These are phyloP conservation scores for Sclerotiophoma versabilis DNA, from an alignment of 2,329 filamentous ascomycete species.

Conservation along the genomic window DNA sequence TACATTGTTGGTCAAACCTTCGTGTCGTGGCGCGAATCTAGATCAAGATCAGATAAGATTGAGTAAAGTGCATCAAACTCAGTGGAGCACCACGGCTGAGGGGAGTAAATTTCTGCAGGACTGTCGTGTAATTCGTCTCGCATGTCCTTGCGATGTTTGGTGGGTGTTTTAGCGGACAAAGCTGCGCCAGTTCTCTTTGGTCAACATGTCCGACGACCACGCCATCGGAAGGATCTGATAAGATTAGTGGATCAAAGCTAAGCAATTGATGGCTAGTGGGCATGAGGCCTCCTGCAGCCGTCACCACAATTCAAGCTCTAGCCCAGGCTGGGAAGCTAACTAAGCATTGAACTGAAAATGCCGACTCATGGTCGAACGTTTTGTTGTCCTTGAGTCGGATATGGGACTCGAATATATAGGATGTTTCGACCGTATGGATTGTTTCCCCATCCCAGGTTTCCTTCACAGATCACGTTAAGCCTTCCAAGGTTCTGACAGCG, in stretches of 20 bases:
- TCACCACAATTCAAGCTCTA: slow-evolving; percentile 22
- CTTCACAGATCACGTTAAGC: background rate
- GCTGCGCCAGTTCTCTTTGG: background rate
- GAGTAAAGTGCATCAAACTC: background rate
- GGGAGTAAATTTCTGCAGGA: slow-evolving; percentile 8
- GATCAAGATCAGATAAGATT: slow-evolving; percentile 29
- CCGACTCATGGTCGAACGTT: background rate
- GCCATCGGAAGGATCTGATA: slow-evolving; percentile 24
- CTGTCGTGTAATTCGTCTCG: background rate
- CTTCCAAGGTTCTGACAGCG: slow-evolving; percentile 1
- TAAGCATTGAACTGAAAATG: slow-evolving; percentile 15
- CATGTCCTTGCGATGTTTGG: background rate
- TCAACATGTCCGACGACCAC: slow-evolving; percentile 1
- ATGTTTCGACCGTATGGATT: background rate
- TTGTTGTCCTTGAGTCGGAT: background rate
- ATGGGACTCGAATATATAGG: background rate
- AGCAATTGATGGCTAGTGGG: slow-evolving; percentile 9
- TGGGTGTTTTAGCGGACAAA: background rate
- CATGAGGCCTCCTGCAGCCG: slow-evolving; percentile 17
- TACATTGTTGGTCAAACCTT: background rate
- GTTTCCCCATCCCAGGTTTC: background rate
- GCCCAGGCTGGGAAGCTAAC: slow-evolving; percentile 14
- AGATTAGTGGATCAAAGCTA: slow-evolving; percentile 19
- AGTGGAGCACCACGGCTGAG: slow-evolving; percentile 5
- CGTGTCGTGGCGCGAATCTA: slow-evolving; percentile 19